A percentile compares a stretch with the other conserved stretches of the same genome.
Evolutionary conservation across 139 green algal species (phyloP).

Genomic region (Axilococcus clingmanii): DNA sequence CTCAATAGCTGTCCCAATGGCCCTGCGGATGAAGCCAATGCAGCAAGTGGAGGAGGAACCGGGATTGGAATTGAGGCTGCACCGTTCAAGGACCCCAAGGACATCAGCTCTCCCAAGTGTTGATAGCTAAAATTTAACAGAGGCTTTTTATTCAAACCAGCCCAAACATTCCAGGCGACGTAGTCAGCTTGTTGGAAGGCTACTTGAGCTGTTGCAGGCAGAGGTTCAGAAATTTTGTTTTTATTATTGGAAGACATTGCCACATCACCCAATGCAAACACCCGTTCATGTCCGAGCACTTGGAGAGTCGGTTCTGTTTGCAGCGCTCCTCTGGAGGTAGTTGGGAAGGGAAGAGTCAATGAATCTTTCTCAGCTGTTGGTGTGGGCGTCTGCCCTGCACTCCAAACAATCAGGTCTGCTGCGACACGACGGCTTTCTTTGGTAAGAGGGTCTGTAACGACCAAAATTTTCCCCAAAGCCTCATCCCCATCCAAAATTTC

Average conservation of each 20-base stretch:
- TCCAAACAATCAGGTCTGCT: conserved; percentile 81
- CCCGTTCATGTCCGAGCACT: conserved; percentile 48
- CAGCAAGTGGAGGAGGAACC: conserved; percentile 27
- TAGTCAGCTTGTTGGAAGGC: conserved; percentile 98
- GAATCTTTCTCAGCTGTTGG: neutral
- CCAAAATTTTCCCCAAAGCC: conserved; percentile 15
- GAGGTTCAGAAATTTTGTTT: neutral
- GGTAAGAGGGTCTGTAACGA: conserved; percentile 15
- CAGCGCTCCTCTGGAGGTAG: conserved; percentile 40
- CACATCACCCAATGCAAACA: conserved; percentile 91
- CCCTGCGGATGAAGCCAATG: conserved; percentile 27
- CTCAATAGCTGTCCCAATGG: conserved; percentile 50
- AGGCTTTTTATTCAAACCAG: conserved; percentile 70
- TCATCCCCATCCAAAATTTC: conserved; percentile 10
- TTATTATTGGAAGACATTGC: conserved; percentile 12
- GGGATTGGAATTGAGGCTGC: conserved; percentile 72
- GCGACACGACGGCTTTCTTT: conserved; percentile 30
- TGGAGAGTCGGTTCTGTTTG: conserved; percentile 72
- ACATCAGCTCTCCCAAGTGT: conserved; percentile 97
- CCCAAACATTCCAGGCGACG: conserved; percentile 96
- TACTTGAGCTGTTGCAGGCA: conserved; percentile 79
- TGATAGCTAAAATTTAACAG: conserved; percentile 95
- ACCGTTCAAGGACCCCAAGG: conserved; percentile 61
- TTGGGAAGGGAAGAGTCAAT: conserved; percentile 59
- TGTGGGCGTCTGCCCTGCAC: conserved; percentile 56